phyloP scores from a whole-genome alignment of 1,139 yeast genomes.

The Yamadazyma membranifaciens region DNA sequence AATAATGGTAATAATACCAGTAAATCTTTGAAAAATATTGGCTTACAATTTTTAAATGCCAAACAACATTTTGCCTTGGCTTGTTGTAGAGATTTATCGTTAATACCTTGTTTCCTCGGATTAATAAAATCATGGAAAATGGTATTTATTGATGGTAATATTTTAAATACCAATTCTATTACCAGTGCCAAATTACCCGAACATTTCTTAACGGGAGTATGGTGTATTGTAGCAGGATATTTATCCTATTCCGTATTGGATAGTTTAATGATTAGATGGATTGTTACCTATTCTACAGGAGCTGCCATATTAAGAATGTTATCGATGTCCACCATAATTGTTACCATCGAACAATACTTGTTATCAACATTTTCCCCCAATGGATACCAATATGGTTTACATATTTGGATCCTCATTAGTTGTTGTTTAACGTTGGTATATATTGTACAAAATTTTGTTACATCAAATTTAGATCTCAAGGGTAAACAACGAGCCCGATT shows the following conservation, averaged over 20 bases:
- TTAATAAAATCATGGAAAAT: constrained; percentile 52
- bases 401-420: constrained; percentile 88
- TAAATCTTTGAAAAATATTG: constrained; percentile 49
- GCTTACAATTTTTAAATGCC: constrained; percentile 67
- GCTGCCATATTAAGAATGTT: constrained; percentile 88
- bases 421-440: constrained; percentile 82
- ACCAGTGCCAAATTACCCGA: constrained; percentile 67
- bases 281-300: constrained; percentile 80
- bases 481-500: constrained; percentile 52
- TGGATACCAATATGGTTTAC: constrained; percentile 63
- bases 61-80: constrained; percentile 76
- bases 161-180: constrained; percentile 14
- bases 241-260: constrained; percentile 82
- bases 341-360: constrained; percentile 68
- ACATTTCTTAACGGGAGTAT: constrained; percentile 66
- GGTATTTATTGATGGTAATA: constrained; percentile 29
- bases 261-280: constrained; percentile 91
- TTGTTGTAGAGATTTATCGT: constrained; percentile 68
- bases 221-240: constrained; percentile 87
- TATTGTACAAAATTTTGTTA: constrained; percentile 84
- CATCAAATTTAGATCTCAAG: constrained; percentile 71
- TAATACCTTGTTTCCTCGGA: constrained; percentile 62
- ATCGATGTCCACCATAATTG: constrained; percentile 73
- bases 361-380: constrained; percentile 55
- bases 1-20: constrained; percentile 1